Evolutionary conservation across 2,329 filamentous ascomycete genomes (phyloP), one percentile per base, ranked within the genome.

Genomic region (Exutisphaerella laricina): DNA sequence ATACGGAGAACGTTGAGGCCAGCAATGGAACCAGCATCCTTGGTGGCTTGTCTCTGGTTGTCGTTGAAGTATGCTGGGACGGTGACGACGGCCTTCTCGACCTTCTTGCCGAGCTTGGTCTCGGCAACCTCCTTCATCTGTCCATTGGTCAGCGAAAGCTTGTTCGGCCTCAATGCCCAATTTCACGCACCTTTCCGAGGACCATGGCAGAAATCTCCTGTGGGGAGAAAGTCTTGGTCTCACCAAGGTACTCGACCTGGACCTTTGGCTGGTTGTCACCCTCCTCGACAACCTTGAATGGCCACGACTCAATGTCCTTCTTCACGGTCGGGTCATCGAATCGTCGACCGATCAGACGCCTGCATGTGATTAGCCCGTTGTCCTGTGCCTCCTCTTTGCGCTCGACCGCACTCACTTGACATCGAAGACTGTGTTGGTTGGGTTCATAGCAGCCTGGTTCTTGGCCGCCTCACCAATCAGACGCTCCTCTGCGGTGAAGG

Each of bases 371-470:
- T 58, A 70, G 65, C 37, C 49, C 30, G 25, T 34, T 47, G 39
- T 34, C 10, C 30, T 37, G 28, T 16, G 5, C 33, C 14, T 21
- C 34, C 41, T 49, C 17, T 43, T 39, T 16, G 8, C 21, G 22
- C 28, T 25, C 17, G 30, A 31, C 16, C 17, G 32, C 37, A 55
- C 58, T 61, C 54, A 60, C 60, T 97, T 98, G 81, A 95, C 86
- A 74, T 98, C 92, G 76, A 97, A 98, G 74, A 98, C 80, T 62
- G 92, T 98, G 79, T 97, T 97, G 68, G 73, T 72, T 54, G 92
- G 92, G 86, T 98, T 98, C 88, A 97, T 95, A 66, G 92, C 90
- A 67, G 90, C 92, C 82, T 96, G 89, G 80, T 98, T 98, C 86
- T 97, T 98, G 67, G 92, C 92, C 50, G 92, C 90, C 80, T 97